Percentiles rank a stretch among this genome's conserved stretches.
These are phyloP conservation scores for Hypomontagnella monticulosa DNA, from an alignment of 495 filamentous ascomycete species.

Conservation along the genomic window DNA sequence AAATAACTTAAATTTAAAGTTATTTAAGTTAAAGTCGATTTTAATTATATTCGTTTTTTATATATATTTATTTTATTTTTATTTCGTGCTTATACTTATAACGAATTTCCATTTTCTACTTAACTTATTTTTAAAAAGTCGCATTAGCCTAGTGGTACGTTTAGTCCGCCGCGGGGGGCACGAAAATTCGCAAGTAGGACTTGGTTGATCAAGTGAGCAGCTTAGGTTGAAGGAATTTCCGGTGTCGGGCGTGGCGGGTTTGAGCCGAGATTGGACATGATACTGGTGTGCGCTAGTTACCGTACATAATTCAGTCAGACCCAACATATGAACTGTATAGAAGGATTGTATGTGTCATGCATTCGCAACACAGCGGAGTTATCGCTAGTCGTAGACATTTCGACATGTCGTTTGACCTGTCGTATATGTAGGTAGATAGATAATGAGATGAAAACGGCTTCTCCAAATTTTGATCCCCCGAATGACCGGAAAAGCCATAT, in stretches of 20 bases:
- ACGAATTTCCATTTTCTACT: too few species aligned
- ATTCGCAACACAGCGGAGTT: conserved; percentile 25
- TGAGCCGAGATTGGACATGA: conserved; percentile 29
- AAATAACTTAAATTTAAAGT: too few species aligned
- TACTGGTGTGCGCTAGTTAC: conserved; percentile 29
- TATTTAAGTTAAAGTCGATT: too few species aligned
- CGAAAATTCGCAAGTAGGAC: background rate
- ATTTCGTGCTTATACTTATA: background rate
- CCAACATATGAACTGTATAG: conserved; percentile 12
- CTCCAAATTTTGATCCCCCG: conserved; percentile 9
- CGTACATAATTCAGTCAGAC: conserved; percentile 23
- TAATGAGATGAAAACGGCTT: conserved; percentile 27
- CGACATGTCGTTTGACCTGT: conserved; percentile 5
- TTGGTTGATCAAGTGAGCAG: conserved; percentile 29
- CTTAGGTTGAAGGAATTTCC: conserved; percentile 29
- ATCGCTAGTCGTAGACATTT: conserved; percentile 9
- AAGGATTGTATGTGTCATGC: conserved; percentile 44
- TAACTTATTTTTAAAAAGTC: too few species aligned
- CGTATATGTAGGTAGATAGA: too few species aligned
- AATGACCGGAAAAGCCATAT: too few species aligned
- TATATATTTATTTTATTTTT: too few species aligned
- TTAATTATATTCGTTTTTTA: too few species aligned
- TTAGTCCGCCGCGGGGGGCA: too few species aligned
- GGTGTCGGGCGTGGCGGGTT: conserved; percentile 40
- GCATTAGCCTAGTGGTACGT: too few species aligned